phyloP scores from a whole-genome alignment of 2,329 filamentous ascomycete species.

The Monilinia aucupariae region DNA sequence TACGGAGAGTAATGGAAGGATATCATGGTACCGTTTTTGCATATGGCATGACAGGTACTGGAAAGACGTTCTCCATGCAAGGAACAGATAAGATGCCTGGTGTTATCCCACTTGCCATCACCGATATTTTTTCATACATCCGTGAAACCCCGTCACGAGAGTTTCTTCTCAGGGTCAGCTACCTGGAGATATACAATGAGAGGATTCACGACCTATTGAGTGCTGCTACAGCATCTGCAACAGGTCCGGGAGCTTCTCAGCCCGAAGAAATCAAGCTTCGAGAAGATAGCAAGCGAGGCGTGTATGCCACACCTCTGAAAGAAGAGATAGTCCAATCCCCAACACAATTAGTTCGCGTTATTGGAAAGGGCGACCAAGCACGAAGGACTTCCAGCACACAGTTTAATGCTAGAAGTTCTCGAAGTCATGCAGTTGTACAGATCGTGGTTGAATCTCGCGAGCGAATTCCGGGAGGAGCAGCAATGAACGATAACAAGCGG shows the following conservation, averaged over 20 bases:
- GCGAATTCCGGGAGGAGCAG: conserved; percentile 54
- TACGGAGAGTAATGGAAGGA: conserved; percentile 96
- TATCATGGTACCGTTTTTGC: conserved; percentile 98
- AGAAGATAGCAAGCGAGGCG: conserved; percentile 91
- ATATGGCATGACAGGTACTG: conserved; percentile 98
- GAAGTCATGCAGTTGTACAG: conserved; percentile 96
- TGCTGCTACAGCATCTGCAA: conserved; percentile 54
- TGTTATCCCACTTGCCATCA: conserved; percentile 94
- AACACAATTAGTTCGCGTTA: conserved; percentile 88
- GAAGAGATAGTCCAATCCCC: conserved; percentile 99
- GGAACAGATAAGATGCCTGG: conserved; percentile 91
- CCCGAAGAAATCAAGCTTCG: conserved; percentile 96
- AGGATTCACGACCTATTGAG: conserved; percentile 91
- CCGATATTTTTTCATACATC: conserved; percentile 98
- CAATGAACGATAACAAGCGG: conserved; percentile 56
- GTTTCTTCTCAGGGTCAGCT: conserved; percentile 92
- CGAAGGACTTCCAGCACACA: conserved; percentile 90
- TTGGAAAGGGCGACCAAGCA: conserved; percentile 87
- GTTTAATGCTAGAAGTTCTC: conserved; percentile 92
- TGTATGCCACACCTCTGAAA: conserved; percentile 92
- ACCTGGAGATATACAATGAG: conserved; percentile 98
- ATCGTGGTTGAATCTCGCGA: conserved; percentile 97
- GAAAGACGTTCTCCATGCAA: conserved; percentile 99
- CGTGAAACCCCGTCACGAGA: conserved; percentile 92
- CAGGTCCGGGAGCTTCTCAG: conserved; percentile 48